Evolutionary conservation across 176 grass and related monocot genomes (phyloP), one percentile per base, ranked within the genome.

Genomic region (Alloteropsis semialata): DNA sequence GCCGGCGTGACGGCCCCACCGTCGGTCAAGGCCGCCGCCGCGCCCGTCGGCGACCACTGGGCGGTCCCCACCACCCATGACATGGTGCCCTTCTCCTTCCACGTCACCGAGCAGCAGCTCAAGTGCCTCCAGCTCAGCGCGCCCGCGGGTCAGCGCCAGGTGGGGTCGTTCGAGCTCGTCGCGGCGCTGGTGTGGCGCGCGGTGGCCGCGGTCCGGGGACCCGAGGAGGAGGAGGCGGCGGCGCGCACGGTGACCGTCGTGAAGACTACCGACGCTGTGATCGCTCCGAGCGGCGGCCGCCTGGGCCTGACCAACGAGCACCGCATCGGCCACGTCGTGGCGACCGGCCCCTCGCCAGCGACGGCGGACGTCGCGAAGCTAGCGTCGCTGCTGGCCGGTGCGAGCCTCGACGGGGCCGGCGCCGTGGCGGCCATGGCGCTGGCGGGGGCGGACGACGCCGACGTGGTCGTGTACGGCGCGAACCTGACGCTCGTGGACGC

Each of bases 401-500:
- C 69, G 38, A 55, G 60, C 21, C 30, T 34, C 2, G 79, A 86
- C 19, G 86, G 81, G 36, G 88, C 62, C 30, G 57, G 72, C 13
- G 46, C 76, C 19, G 75, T 83, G 3, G 46, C 71, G 51, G 75
- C 85, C 3, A 34, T 65, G 25, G 74, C 33, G 42, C 68, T 81
- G 8, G 82, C 85, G 2, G 44, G 75, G 3, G 46, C 63, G 42
- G 81, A 50, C 0, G 72, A 65, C 22, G 76, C 33, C 13, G 88
- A 94, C 79, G 62, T 84, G 13, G 41, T 91, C 10, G 58, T 90
- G 61, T 93, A 93, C 56, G 91, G 88, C 54, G 82, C 85, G 28
- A 88, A 88, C 59, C 85, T 90, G 46, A 93, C 91, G 32, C 84
- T 93, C 69, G 72, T 93, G 42, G 91, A 93, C 48, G 87, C 90